These are phyloP conservation scores for Lodderomyces orthopsilosis DNA, from an alignment of 1,139 yeast genomes.

Conservation along the genomic window DNA sequence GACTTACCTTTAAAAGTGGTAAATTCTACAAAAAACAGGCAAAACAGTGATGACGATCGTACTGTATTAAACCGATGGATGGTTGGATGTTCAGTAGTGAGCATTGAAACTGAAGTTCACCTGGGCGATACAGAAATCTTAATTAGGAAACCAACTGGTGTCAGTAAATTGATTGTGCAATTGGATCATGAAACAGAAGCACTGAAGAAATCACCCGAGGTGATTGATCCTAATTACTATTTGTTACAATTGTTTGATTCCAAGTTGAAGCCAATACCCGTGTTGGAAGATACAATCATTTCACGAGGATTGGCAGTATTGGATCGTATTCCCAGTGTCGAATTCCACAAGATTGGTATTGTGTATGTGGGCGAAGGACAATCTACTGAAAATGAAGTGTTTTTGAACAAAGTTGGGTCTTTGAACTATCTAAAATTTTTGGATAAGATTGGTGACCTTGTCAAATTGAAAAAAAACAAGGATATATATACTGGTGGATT, in stretches of 20 bases:
- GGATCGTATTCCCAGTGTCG: slow-evolving; percentile 77
- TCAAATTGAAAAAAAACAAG: slow-evolving; percentile 52
- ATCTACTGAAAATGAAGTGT: slow-evolving; percentile 57
- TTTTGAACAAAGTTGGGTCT: slow-evolving; percentile 67
- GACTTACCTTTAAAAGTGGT: slow-evolving; percentile 56
- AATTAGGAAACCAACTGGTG: slow-evolving; percentile 68
- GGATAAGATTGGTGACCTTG: slow-evolving; percentile 54
- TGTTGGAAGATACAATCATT: slow-evolving; percentile 48
- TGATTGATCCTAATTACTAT: slow-evolving; percentile 26
- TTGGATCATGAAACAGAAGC: slow-evolving; percentile 32
- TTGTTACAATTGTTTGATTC: slow-evolving; percentile 32
- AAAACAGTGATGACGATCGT: slow-evolving; percentile 16
- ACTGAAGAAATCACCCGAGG: slow-evolving; percentile 8
- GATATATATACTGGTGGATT: slow-evolving; percentile 75
- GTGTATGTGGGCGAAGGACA: slow-evolving; percentile 73
- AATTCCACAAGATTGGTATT: slow-evolving; percentile 76
- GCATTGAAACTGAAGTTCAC: slow-evolving; percentile 51
- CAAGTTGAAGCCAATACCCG: slow-evolving; percentile 32
- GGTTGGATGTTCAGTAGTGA: slow-evolving; percentile 55
- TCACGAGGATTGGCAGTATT: slow-evolving; percentile 60
- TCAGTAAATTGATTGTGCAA: slow-evolving; percentile 44
- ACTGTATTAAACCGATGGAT: slow-evolving; percentile 53
- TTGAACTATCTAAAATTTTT: slow-evolving; percentile 58
- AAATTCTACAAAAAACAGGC: slow-evolving; percentile 18
- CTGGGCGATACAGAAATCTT: slow-evolving; percentile 55